These are phyloP conservation scores for Citrus unshiu DNA, from an alignment of 345 rosid genomes.

Conservation along the genomic window DNA sequence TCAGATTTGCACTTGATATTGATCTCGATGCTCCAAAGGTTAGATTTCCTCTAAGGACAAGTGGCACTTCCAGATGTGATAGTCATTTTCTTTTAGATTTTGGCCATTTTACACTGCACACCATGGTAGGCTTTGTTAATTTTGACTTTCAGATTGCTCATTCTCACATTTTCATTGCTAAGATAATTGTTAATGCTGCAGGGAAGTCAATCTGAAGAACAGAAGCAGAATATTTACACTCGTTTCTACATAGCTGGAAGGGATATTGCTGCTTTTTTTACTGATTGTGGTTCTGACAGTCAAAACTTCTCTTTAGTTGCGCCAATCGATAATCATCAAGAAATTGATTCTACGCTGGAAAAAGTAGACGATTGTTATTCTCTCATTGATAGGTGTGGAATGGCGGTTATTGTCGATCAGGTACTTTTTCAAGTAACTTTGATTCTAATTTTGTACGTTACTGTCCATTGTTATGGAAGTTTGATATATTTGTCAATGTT, in stretches of 20 bases:
- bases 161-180: conserved; percentile 22
- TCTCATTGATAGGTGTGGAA: conserved; percentile 90
- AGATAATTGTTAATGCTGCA: conserved; percentile 29
- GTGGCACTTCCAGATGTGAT: conserved; percentile 60
- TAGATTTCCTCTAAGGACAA: conserved; percentile 73
- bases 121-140: conserved; percentile 51
- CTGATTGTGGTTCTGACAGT: conserved; percentile 58
- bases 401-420: conserved; percentile 97
- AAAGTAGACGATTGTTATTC: conserved; percentile 56
- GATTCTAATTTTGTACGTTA: conserved; percentile 6
- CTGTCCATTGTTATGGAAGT: conserved; percentile 9
- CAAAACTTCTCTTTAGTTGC: conserved; percentile 35
- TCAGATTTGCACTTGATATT: conserved; percentile 95
- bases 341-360: conserved; percentile 31
- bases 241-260: conserved; percentile 91
- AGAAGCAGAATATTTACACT: conserved; percentile 79
- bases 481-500: conserved; percentile 3
- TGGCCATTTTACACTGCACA: conserved; percentile 88
- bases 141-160: conserved; percentile 16
- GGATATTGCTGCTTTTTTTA: conserved; percentile 94
- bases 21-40: conserved; percentile 99
- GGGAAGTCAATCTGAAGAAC: conserved; percentile 73
- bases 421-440: conserved; percentile 35
- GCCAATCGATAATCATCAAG: conserved; percentile 39
- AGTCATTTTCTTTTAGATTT: conserved; percentile 92